Base-by-base conservation (phyloP, 257 asterid genomes). In the Orobanche coerulescens region DNA sequence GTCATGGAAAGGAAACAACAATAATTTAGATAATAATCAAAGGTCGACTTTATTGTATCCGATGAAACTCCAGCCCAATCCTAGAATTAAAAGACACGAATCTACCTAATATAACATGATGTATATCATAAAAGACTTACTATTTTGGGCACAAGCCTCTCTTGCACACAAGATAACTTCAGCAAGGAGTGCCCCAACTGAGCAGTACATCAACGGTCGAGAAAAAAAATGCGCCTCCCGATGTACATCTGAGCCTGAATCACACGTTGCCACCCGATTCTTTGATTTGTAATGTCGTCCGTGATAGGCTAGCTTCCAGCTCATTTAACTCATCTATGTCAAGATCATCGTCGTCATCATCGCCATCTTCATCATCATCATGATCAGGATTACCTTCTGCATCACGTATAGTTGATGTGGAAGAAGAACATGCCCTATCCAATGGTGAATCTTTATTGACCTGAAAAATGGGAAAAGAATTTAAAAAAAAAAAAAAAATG, bases 251-350 rank as follows among this genome's bases (percentile, higher is more conserved):
- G 1, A 42, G 16, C 48, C 64, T 66, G 51, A 44, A 58, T 78
- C 78, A 75, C 62, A 66, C 69, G 33, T 39, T 18, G 68, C 50
- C 50, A 26, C 67, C 72, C n/a, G 75, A 56, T 70, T 84, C 81
- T 26, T 82, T 83, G 79, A 87, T 87, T 69, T 80, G 83, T 67
- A 90, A 73, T 20, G 97, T 61, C 16, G 93, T 81, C 72, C 67
- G 82, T 1, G 94, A 81, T 7, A 90, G 76, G 79, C 87, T 90
- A 58, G 95, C 95, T 77, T 90, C 97, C 63, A 90, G 80, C 74
- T 90, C 97, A 46, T 84, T 75, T 67, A 90, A 67, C 77, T 90
- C 97, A 8, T 90, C 97, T 65, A 87, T 58, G 72, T 90, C 97
- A 52, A 90, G 76, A 75, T 87, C 97, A 12, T 85, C 95, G 0